Percentiles rank a stretch among this genome's conserved stretches.
Evolutionary conservation across 495 filamentous ascomycete genomes (phyloP).

Genomic region (Trichoderma virens): DNA sequence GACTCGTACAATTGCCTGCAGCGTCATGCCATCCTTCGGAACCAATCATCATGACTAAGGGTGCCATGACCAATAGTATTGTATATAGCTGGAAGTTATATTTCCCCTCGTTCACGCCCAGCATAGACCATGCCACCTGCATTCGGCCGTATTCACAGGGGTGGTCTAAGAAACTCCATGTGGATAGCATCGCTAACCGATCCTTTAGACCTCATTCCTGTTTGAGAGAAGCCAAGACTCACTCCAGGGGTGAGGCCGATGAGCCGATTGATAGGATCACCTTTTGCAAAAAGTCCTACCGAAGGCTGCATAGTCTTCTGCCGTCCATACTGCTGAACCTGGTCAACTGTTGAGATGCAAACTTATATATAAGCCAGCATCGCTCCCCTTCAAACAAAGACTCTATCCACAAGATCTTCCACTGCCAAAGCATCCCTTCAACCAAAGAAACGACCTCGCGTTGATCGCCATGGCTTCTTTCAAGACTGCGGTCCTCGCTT

Average conservation of each 20-base stretch:
- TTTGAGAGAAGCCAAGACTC: background rate
- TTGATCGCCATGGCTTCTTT: background rate
- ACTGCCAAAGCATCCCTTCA: background rate
- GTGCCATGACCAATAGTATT: background rate
- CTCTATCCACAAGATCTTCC: background rate
- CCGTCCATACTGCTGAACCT: background rate
- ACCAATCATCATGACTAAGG: background rate
- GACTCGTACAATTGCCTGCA: too few relatives aligned
- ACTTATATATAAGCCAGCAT: background rate
- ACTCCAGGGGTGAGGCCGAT: background rate
- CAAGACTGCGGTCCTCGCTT: background rate
- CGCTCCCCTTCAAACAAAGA: background rate
- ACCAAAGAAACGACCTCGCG: background rate
- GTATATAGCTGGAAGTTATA: background rate
- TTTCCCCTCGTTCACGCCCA: background rate
- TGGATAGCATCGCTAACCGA: background rate
- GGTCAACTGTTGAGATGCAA: background rate
- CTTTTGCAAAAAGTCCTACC: background rate
- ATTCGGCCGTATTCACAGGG: background rate
- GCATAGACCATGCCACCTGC: background rate
- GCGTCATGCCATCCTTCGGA: background rate
- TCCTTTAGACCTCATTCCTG: too few relatives aligned
- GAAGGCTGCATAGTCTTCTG: background rate
- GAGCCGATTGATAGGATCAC: background rate
- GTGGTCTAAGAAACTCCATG: background rate